phyloP scores from a whole-genome alignment of 2,329 filamentous ascomycete genomes.

The Verticillium albo-atrum region DNA sequence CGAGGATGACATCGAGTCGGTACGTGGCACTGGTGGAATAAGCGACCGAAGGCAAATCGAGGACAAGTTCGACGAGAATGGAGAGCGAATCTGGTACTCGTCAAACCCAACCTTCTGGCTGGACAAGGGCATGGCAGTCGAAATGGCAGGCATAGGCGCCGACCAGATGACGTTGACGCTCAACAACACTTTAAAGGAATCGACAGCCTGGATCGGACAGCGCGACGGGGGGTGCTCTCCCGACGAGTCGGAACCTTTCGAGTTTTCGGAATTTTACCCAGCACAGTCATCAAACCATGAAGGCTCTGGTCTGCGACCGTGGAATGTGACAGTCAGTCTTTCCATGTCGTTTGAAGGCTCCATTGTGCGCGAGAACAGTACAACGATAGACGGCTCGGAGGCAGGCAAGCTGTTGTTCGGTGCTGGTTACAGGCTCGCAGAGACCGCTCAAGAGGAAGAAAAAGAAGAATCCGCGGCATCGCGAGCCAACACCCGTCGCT shows the following conservation, averaged over 20 bases:
- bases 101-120: constrained; percentile 11
- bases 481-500: neutral
- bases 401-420: neutral
- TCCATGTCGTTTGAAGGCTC: constrained; percentile 6
- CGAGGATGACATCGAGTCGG: neutral
- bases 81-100: neutral
- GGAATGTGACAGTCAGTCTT: neutral
- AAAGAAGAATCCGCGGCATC: neutral
- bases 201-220: neutral
- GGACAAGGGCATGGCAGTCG: constrained; percentile 5
- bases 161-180: constrained; percentile 7
- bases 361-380: constrained; percentile 12
- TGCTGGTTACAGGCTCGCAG: neutral
- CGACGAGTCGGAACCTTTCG: constrained; percentile 1
- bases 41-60: neutral
- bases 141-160: constrained; percentile 8
- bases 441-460: neutral
- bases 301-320: neutral
- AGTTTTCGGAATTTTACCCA: constrained; percentile 4
- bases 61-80: neutral
- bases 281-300: neutral
- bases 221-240: neutral
- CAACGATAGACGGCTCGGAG: neutral
- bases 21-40: neutral
- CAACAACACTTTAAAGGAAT: constrained; percentile 3